Evolutionary conservation across 2,329 filamentous ascomycete genomes (phyloP).

Genomic region (Leptographium wingfieldii): DNA sequence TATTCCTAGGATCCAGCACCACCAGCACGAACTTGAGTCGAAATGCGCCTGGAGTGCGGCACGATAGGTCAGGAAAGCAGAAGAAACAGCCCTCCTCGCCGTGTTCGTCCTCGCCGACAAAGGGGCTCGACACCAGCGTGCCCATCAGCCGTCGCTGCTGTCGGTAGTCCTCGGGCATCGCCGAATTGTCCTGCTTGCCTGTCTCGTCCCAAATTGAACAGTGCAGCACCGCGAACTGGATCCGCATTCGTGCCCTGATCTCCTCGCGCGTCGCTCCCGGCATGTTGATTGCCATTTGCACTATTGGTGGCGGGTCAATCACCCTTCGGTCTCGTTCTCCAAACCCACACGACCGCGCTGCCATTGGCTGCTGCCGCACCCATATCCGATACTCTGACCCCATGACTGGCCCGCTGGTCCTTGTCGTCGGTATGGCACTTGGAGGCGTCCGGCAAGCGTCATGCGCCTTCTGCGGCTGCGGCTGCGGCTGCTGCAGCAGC

Average conservation of each 20-base stretch:
- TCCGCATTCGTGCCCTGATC: slow-evolving; percentile 38
- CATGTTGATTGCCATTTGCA: slow-evolving; percentile 57
- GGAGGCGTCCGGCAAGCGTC: not conserved
- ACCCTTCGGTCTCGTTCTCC: slow-evolving; percentile 71
- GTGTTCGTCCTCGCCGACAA: slow-evolving; percentile 62
- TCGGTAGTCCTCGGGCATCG: slow-evolving; percentile 58
- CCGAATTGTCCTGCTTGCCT: slow-evolving; percentile 54
- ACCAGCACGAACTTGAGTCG: slow-evolving; percentile 62
- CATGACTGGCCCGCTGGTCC: not conserved
- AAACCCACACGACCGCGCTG: slow-evolving; percentile 70
- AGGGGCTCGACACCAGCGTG: slow-evolving; percentile 62
- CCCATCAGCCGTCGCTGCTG: slow-evolving; percentile 70
- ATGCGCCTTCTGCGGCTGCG: not conserved
- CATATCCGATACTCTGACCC: slow-evolving; percentile 30
- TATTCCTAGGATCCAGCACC: slow-evolving; percentile 50
- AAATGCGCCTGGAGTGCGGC: slow-evolving; percentile 64
- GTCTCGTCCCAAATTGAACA: slow-evolving; percentile 64
- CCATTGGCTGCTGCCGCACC: slow-evolving; percentile 66
- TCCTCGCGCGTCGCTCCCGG: slow-evolving; percentile 42
- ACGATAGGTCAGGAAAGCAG: slow-evolving; percentile 72
- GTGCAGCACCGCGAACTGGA: slow-evolving; percentile 59
- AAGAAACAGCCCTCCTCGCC: slow-evolving; percentile 70
- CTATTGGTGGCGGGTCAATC: slow-evolving; percentile 73
- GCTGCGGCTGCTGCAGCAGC: not conserved
- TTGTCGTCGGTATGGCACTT: not conserved